phyloP scores from a whole-genome alignment of 2,329 filamentous ascomycete genomes.

The Cladosporium oxysporum region DNA sequence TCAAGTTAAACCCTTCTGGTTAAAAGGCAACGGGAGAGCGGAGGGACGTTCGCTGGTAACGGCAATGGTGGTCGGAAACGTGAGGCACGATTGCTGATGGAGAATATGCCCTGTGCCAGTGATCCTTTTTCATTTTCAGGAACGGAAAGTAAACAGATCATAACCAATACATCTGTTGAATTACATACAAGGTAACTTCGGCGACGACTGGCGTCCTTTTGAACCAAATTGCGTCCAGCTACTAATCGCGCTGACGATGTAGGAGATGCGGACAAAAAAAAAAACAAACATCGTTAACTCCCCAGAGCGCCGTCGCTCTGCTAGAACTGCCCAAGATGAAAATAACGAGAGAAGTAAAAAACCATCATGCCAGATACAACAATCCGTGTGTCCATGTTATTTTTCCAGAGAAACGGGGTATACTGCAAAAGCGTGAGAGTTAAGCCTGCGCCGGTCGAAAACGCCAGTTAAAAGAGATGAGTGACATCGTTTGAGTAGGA shows the following conservation, averaged over 20 bases:
- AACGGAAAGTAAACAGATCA: neutral
- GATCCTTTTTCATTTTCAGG: neutral
- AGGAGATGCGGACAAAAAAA: neutral
- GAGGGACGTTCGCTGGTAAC: neutral
- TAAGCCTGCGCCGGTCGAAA: neutral
- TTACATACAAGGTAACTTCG: neutral
- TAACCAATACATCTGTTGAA: neutral
- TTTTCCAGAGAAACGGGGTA: constrained; percentile 7
- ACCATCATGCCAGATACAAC: constrained; percentile 7
- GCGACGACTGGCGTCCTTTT: neutral
- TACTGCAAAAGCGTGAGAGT: constrained; percentile 3
- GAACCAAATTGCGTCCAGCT: neutral
- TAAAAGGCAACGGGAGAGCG: too few species aligned
- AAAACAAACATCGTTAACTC: neutral
- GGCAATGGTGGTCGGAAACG: neutral
- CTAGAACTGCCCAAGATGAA: neutral
- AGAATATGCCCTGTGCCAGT: neutral
- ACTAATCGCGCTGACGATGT: neutral
- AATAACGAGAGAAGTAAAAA: neutral
- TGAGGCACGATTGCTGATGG: neutral
- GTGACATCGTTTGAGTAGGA: neutral
- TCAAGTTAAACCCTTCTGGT: too few species aligned
- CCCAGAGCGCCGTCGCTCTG: constrained; percentile 2
- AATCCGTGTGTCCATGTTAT: constrained; percentile 1
- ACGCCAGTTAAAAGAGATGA: neutral